Conservation (phyloP, 192 early-diverging fungal genomes). For the Coemansia sp. region DNA sequence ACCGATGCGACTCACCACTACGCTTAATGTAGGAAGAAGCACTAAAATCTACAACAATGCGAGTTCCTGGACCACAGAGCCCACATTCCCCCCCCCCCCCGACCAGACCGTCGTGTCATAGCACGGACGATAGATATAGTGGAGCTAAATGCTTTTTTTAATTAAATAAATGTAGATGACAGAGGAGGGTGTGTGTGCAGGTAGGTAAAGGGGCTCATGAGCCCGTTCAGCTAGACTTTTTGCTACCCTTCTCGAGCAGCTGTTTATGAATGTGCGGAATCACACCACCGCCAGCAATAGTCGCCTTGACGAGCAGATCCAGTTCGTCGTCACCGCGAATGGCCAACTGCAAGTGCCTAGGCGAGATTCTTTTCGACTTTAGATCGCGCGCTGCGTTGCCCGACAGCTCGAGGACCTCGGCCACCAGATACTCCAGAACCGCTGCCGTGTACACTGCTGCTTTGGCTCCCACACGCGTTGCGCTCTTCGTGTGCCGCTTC, state of each 20-base stretch:
- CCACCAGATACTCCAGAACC: slow-evolving; percentile 90
- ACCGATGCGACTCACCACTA: background rate
- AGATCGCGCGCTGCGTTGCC: slow-evolving; percentile 91
- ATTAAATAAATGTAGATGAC: background rate
- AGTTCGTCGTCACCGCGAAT: slow-evolving; percentile 93
- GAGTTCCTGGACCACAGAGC: background rate
- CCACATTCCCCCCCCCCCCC: background rate
- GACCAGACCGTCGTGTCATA: background rate
- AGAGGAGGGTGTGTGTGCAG: background rate
- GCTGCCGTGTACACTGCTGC: slow-evolving; percentile 92
- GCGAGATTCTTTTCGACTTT: slow-evolving; percentile 89
- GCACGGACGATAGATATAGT: background rate
- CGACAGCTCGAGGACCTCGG: slow-evolving; percentile 90
- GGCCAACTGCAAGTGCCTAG: slow-evolving; percentile 86
- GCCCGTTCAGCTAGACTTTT: slow-evolving; percentile 29
- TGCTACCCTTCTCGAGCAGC: slow-evolving; percentile 53
- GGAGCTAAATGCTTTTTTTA: background rate
- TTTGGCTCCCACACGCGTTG: slow-evolving; percentile 85
- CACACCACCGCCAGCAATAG: slow-evolving; percentile 88
- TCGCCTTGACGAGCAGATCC: slow-evolving; percentile 84
- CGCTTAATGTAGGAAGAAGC: background rate
- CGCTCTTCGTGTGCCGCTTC: slow-evolving; percentile 76
- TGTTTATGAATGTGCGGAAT: slow-evolving; percentile 64
- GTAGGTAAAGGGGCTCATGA: background rate
- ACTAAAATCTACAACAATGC: background rate